Evolutionary conservation across 2,329 filamentous ascomycete genomes (phyloP), one percentile per base, ranked within the genome.

Genomic region (Phialophora macrospora): DNA sequence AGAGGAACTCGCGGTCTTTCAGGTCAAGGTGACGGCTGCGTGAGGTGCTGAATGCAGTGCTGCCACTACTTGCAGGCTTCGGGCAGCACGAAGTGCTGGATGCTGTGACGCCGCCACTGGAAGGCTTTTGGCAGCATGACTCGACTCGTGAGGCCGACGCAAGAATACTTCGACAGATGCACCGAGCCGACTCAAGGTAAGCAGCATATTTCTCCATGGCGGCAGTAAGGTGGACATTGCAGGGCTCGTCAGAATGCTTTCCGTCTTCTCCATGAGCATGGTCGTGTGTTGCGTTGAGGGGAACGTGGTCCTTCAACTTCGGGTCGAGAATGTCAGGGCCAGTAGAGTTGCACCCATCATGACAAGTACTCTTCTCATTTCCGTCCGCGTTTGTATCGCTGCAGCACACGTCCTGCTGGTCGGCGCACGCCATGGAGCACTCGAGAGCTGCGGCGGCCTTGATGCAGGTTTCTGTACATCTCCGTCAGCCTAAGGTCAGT

Each of bases 121-220:
- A 17, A 63, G 57, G 32, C 60, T 55, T 55, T 2, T n/a, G n/a
- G 49, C 48, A 24, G 54, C 56, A 67, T 26, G 52, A 20, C 44
- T 60, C 28, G 26, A 56, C 60, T 51, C 26, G 20, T 4, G 30
- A 24, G 32, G 63, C 62, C 20, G 65, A 60, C 34, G 55, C 28
- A 64, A 73, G 64, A 56, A 72, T 69, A 38, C 63, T 72, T 17
- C 71, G 70, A 55, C 72, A 74, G 54, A 74, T 73, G 62, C 73
- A 74, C 41, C 66, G 67, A 51, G 70, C 71, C 52, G 68, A 64
- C 38, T 72, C 69, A n/a, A 74, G 69, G 67, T 73, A 73, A n/a
- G 65, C 67, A 56, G 67, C 68, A 69, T 73, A 74, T 61, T 71
- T 67, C 17, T 72, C 67, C 57, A 72, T 71, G 28, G 73, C 73